Conservation (phyloP, 2,329 filamentous ascomycete species). For the Trichoderma harzianum region DNA sequence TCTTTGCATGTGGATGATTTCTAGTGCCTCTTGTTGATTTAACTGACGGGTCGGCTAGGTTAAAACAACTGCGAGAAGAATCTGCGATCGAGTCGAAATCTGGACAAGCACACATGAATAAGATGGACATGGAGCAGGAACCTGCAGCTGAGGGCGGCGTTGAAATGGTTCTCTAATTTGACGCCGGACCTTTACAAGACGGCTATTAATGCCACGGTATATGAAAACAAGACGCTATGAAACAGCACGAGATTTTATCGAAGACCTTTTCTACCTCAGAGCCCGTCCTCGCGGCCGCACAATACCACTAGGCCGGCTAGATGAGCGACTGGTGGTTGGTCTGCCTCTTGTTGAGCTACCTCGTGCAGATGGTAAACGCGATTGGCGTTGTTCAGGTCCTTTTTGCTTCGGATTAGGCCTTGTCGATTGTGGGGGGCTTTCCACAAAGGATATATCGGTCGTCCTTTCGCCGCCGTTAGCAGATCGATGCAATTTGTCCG, state of each 20-base stretch:
- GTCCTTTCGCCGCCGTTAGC: constrained; percentile 54
- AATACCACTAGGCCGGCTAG: constrained; percentile 45
- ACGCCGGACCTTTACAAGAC: neutral
- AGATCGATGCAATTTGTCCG: neutral
- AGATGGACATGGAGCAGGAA: constrained; percentile 33
- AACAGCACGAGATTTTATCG: neutral
- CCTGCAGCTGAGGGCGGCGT: constrained; percentile 27
- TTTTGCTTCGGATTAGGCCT: constrained; percentile 47
- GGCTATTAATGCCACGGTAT: neutral
- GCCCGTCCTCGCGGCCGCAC: constrained; percentile 46
- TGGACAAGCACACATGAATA: constrained; percentile 77
- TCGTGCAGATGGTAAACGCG: constrained; percentile 47
- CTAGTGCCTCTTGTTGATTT: constrained; percentile 23
- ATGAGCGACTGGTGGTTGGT: constrained; percentile 25
- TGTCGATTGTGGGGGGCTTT: constrained; percentile 66
- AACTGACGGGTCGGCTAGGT: constrained; percentile 44
- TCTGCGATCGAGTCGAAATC: constrained; percentile 83
- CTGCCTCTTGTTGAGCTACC: constrained; percentile 36
- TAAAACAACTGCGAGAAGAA: constrained; percentile 78
- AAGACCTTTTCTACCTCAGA: constrained; percentile 36
- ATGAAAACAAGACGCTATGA: neutral
- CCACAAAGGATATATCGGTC: constrained; percentile 86
- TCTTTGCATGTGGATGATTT: neutral
- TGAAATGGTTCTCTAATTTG: constrained; percentile 31
- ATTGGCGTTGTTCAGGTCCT: constrained; percentile 42